Conservation (phyloP, 2,329 filamentous ascomycete species). For the Botrytis fabae region DNA sequence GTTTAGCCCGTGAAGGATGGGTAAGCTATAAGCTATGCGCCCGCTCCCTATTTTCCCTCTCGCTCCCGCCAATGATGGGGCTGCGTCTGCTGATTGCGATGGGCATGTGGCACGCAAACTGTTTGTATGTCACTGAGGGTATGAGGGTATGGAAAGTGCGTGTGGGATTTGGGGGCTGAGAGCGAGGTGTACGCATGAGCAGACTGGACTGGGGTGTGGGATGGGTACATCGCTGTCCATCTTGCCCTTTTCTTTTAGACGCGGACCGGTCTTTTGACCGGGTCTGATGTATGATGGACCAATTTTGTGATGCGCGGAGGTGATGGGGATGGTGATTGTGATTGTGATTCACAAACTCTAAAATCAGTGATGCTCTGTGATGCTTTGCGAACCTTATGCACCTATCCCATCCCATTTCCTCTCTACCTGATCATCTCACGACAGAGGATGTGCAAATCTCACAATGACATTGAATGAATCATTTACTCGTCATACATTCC, state of each 20-base stretch:
- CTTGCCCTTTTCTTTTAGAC: not conserved
- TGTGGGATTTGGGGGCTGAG: conserved; percentile 10
- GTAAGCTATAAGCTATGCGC: conserved; percentile 5
- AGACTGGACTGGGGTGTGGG: not conserved
- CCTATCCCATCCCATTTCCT: not conserved
- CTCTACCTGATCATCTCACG: not conserved
- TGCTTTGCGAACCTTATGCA: not conserved
- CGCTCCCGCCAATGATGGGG: not conserved
- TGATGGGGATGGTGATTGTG: not conserved
- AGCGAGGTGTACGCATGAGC: not conserved
- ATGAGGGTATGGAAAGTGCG: not conserved
- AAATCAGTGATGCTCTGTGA: not conserved
- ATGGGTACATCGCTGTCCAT: not conserved
- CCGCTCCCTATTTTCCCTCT: not conserved
- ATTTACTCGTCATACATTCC: not conserved
- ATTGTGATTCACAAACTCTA: not conserved
- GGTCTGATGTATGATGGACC: not conserved
- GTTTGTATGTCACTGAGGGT: not conserved
- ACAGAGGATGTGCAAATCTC: not conserved
- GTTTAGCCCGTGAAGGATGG: not conserved
- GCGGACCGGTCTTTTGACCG: not conserved
- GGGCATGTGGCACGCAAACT: not conserved
- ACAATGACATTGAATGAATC: not conserved
- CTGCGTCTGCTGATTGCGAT: not conserved
- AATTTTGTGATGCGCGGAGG: not conserved